phyloP scores from a whole-genome alignment of 2,329 filamentous ascomycete genomes.

The Diaporthe caulivora region DNA sequence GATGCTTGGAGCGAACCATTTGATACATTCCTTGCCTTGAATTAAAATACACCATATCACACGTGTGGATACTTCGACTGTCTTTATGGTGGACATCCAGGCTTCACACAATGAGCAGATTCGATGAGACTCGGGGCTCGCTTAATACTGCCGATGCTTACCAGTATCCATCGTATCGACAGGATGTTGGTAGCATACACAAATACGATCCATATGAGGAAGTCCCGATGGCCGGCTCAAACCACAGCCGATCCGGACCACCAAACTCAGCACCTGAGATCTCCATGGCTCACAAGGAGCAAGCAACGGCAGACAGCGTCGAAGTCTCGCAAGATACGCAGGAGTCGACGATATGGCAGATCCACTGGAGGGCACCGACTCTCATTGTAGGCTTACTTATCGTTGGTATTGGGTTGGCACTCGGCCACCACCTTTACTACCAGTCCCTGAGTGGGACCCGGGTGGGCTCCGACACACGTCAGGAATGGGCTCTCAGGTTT shows the following conservation, averaged over 20 bases:
- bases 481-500: neutral
- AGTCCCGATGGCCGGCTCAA: neutral
- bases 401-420: neutral
- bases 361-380: neutral
- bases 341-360: neutral
- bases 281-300: no score
- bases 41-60: neutral
- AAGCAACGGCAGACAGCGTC: neutral
- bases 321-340: neutral
- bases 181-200: neutral
- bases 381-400: neutral
- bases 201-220: neutral
- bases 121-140: neutral
- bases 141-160: neutral
- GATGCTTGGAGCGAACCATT: neutral
- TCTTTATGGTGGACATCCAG: neutral
- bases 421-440: slow-evolving; percentile 12
- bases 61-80: neutral
- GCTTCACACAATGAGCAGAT: neutral
- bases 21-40: neutral
- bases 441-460: neutral
- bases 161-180: neutral
- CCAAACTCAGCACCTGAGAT: neutral
- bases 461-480: neutral
- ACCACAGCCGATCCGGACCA: neutral